These are phyloP conservation scores for Suhomyces bolitotheri DNA, from an alignment of 1,139 yeast genomes.

Conservation along the genomic window DNA sequence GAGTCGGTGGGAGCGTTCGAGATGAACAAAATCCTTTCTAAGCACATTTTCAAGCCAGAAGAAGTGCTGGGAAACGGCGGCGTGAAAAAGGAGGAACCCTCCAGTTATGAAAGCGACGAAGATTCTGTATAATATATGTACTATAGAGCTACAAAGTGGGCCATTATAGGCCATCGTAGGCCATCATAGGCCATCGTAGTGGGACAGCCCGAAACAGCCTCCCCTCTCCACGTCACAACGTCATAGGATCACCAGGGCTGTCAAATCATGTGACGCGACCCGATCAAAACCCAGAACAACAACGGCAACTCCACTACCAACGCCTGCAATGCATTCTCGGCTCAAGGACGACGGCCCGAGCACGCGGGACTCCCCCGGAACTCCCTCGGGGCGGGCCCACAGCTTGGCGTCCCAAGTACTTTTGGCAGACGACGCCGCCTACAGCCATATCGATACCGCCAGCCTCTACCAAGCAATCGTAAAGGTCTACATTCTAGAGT, in stretches of 20 bases:
- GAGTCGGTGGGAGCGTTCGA: constrained; percentile 62
- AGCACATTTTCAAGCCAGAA: constrained; percentile 53
- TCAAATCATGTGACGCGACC: constrained; percentile 2
- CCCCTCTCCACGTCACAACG: not conserved
- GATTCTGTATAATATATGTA: constrained; percentile 13
- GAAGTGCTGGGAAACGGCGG: constrained; percentile 21
- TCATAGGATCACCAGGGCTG: not conserved
- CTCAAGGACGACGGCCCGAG: constrained; percentile 6
- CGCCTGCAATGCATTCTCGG: constrained; percentile 9
- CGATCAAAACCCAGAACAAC: not conserved
- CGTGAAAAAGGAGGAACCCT: constrained; percentile 4
- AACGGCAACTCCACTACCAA: not conserved
- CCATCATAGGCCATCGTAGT: too few relatives aligned
- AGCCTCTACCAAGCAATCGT: constrained; percentile 44
- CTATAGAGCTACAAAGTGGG: too few relatives aligned
- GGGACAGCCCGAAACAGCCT: too few relatives aligned
- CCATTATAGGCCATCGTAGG: too few relatives aligned
- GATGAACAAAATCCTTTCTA: constrained; percentile 61
- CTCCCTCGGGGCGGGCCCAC: constrained; percentile 16
- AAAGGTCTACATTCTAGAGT: constrained; percentile 54
- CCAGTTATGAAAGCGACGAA: constrained; percentile 11
- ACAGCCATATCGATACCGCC: constrained; percentile 28
- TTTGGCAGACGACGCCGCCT: constrained; percentile 21
- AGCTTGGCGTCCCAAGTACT: constrained; percentile 29
- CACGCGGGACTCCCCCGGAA: constrained; percentile 1